Evolutionary conservation across 257 asterid species (phyloP), one percentile per base, ranked within the genome.

Genomic region (Paulownia fortunei): DNA sequence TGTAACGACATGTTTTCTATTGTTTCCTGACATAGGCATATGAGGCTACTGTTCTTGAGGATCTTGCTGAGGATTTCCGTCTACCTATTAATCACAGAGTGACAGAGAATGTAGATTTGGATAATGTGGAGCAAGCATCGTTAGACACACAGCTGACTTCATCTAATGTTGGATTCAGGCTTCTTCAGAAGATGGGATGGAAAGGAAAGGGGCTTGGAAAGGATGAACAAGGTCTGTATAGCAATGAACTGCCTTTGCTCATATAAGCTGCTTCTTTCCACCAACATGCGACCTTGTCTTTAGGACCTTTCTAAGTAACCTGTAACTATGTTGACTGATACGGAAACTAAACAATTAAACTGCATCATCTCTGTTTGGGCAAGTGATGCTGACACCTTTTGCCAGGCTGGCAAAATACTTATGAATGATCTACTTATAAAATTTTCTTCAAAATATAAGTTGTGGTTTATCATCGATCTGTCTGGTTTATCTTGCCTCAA

Each of bases 161-260:
- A 76, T 83, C 99, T 23, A 96, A 96, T 76, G 76, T 93, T 32
- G 99, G 98, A 52, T 96, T 89, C 82, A 89, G 89, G 86, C 99
- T 96, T 80, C 96, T 96, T 32, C 99, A 96, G 81, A 96, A 92
- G 90, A 96, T 96, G 99, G 99, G 99, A 56, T 96, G 99, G 99
- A 96, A 91, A 85, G 99, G 99, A 56, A 93, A 93, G 84, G 99
- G 99, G 62, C 94, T 96, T 63, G 99, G 99, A 76, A 96, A 93
- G 86, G 83, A 96, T 77, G 99, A 96, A 80, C 99, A 93, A 90
- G 99, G 99, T 96, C 81, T 27, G 72, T 64, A 30, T 19, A 69
- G 36, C 61, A 30, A 52, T 73, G 36, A 27, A 71, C 61, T 68
- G 47, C 11, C 64, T n/a, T 67, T 76, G 32, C 73, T 26, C 12